phyloP scores from a whole-genome alignment of 2,329 filamentous ascomycete species.

The Plenodomus biglobosus region DNA sequence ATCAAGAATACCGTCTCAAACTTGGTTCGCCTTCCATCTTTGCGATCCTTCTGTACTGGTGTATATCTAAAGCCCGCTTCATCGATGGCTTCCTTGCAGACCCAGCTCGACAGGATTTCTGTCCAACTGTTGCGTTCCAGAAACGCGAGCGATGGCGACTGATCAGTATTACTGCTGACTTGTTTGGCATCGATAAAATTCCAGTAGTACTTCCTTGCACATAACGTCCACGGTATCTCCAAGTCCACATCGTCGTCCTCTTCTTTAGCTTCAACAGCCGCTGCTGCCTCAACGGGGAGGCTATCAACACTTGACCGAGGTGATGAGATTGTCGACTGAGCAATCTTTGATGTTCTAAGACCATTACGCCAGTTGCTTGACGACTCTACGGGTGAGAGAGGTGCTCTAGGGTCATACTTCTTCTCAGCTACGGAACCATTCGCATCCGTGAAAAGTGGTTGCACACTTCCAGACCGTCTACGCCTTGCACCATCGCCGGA shows the following conservation, averaged over 20 bases:
- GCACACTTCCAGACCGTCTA: constrained; percentile 21
- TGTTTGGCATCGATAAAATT: constrained; percentile 39
- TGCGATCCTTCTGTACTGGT: constrained; percentile 37
- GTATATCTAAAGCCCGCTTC: constrained; percentile 36
- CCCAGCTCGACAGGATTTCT: constrained; percentile 43
- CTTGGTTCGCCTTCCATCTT: constrained; percentile 33
- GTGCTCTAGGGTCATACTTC: constrained; percentile 22
- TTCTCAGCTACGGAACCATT: constrained; percentile 19
- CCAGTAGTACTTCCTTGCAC: constrained; percentile 39
- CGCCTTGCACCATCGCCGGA: constrained; percentile 11
- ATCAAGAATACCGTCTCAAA: constrained; percentile 43
- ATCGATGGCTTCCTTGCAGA: constrained; percentile 42
- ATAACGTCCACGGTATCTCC: constrained; percentile 42
- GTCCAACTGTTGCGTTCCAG: constrained; percentile 38
- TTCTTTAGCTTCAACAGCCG: constrained; percentile 36
- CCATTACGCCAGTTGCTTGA: constrained; percentile 23
- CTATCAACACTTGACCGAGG: constrained; percentile 29
- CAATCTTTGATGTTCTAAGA: constrained; percentile 10
- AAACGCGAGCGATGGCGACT: constrained; percentile 28
- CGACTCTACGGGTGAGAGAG: constrained; percentile 32
- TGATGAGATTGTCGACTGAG: constrained; percentile 21
- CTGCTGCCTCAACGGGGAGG: constrained; percentile 34
- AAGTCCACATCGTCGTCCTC: constrained; percentile 35
- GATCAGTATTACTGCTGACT: constrained; percentile 32
- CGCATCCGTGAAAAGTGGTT: constrained; percentile 35